phyloP scores from a whole-genome alignment of 208 protist species.

The Trypanosoma vivax region DNA sequence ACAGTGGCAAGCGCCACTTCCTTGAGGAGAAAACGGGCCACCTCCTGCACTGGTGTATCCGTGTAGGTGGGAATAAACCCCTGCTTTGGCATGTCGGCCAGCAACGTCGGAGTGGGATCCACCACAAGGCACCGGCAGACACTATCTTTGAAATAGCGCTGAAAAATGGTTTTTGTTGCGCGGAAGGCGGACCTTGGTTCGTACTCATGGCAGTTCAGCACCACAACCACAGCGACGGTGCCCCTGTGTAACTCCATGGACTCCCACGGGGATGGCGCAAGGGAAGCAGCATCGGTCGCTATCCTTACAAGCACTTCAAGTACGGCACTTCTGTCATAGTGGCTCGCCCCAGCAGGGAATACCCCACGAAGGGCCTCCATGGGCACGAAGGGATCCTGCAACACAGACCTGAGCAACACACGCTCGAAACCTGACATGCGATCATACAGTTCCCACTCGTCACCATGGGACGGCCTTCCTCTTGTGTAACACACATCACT shows the following conservation, averaged over 20 bases:
- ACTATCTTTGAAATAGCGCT: constrained; percentile 46
- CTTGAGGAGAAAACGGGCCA: constrained; percentile 21
- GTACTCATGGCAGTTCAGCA: constrained; percentile 40
- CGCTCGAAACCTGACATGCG: constrained; percentile 30
- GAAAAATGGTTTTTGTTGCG: constrained; percentile 49
- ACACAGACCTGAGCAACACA: constrained; percentile 10
- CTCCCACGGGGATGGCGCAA: constrained; percentile 66
- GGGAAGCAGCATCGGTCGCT: constrained; percentile 27
- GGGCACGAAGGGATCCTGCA: constrained; percentile 18
- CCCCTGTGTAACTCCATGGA: constrained; percentile 62
- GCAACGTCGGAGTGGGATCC: constrained; percentile 22
- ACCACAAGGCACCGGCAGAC: constrained; percentile 75
- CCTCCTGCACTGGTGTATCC: constrained; percentile 24
- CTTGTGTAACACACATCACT: not conserved
- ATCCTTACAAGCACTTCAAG: constrained; percentile 26
- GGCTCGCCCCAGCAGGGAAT: constrained; percentile 26
- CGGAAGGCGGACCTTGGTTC: constrained; percentile 25
- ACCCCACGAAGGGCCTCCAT: constrained; percentile 23
- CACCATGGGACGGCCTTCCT: not conserved
- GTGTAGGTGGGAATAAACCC: constrained; percentile 22
- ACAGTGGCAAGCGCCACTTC: constrained; percentile 26
- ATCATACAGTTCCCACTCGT: not conserved
- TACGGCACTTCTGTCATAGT: constrained; percentile 30
- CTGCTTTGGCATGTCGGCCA: constrained; percentile 15
- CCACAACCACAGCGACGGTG: constrained; percentile 50